Base-by-base conservation (phyloP, 176 grass and related monocot genomes). In the Typha latifolia region DNA sequence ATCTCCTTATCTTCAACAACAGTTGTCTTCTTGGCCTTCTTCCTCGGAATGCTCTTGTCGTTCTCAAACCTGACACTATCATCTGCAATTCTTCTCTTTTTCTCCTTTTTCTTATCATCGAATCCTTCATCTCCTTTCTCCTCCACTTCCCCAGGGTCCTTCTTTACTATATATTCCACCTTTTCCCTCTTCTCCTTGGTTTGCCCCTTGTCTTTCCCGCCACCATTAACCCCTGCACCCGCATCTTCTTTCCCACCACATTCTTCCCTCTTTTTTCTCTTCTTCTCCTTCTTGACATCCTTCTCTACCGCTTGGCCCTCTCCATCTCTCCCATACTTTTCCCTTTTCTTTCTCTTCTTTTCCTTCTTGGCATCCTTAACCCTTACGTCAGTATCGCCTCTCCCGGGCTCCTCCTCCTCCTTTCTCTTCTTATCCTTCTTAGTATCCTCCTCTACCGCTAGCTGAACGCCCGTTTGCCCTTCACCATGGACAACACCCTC, bases 261-360 rank as follows among this genome's bases (percentile, higher is more conserved):
- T 12, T 55, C 49, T 32, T 21, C 23, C 7, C 26, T 52, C 37
- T 69, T 69, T 14, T n/a, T 53, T 51, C 14, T 69, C 20, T 69
- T 69, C 48, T 69, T 69, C 23, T 55, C 4, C 51, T 55, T 55
- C 51, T 55, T 69, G 20, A 18, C 67, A 69, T 69, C 49, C 18
- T 69, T 27, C 67, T 55, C 49, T 32, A 32, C 49, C 24, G 52
- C 49, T 53, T 16, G 16, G 31, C 2, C 14, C 4, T 3, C 18
- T 2, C 66, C 50, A 5, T 53, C 56, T 12, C 18, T 72, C 56
- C 5, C 20, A 1, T 7, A 4, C 4, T 47, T 62, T 48, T 48
- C 5, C 15, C 21, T 20, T 4, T 72, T 16, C 27, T 72, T 31
- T 57, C 48, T 72, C 29, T 26, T 72, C 34, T 31, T 62, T 19